Conservation (phyloP, 2,329 filamentous ascomycete genomes). For the Colletotrichum somersetense region DNA sequence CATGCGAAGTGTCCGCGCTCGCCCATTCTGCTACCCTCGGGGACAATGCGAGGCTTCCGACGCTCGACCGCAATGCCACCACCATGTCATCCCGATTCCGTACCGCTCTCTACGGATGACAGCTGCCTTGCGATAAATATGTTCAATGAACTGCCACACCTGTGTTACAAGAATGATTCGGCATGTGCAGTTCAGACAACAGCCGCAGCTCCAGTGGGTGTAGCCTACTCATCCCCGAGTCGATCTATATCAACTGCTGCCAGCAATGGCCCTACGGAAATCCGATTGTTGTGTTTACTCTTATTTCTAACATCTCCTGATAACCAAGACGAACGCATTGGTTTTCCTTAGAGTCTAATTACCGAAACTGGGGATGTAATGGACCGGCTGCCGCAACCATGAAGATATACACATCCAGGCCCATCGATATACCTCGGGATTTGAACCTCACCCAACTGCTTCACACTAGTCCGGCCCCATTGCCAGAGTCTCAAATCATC, state of each 20-base stretch:
- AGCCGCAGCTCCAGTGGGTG: background rate
- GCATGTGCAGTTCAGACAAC: background rate
- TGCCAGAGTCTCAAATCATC: slow-evolving; percentile 58
- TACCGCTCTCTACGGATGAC: background rate
- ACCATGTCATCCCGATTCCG: background rate
- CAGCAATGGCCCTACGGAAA: background rate
- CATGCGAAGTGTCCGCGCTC: slow-evolving; percentile 17
- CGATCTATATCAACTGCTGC: background rate
- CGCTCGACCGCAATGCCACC: background rate
- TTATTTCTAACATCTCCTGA: background rate
- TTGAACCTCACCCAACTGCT: slow-evolving; percentile 60
- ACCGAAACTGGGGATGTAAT: background rate
- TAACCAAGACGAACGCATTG: background rate
- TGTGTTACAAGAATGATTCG: background rate
- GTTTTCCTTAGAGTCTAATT: background rate
- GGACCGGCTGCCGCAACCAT: slow-evolving; percentile 43
- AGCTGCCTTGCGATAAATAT: background rate
- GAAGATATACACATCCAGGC: slow-evolving; percentile 51
- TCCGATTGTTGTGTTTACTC: background rate
- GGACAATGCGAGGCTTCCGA: background rate
- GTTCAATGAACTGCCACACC: background rate
- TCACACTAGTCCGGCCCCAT: slow-evolving; percentile 50
- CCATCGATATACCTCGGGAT: slow-evolving; percentile 53
- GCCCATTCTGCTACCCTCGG: background rate
- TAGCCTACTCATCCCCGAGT: too few relatives aligned